These are phyloP conservation scores for Leishmania mexicana DNA, from an alignment of 208 protist genomes.

Conservation along the genomic window DNA sequence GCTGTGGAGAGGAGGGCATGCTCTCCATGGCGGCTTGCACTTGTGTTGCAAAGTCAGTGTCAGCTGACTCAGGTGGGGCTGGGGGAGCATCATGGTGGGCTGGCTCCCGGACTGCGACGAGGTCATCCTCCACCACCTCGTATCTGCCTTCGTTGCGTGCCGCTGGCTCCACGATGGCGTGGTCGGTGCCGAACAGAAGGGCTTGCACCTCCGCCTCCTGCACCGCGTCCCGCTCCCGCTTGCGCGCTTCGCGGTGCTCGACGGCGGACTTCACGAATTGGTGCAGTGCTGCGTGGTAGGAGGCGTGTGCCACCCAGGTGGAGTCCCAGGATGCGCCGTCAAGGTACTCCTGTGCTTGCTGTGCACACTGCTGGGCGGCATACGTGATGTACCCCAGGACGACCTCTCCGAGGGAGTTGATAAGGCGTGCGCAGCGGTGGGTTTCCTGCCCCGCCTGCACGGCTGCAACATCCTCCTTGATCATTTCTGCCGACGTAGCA, in stretches of 20 bases:
- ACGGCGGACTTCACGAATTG: constrained; percentile 31
- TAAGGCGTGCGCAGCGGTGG: constrained; percentile 20
- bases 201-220: constrained; percentile 28
- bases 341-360: constrained; percentile 19
- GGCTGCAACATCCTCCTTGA: neutral
- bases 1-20: constrained; percentile 1
- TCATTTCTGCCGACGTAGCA: constrained; percentile 5
- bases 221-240: constrained; percentile 20
- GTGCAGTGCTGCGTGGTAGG: constrained; percentile 27
- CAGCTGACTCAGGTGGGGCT: neutral
- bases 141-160: neutral
- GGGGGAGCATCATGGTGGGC: neutral
- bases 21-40: constrained; percentile 34
- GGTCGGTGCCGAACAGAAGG: constrained; percentile 30
- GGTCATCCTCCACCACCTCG: neutral
- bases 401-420: constrained; percentile 47
- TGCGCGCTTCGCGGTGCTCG: constrained; percentile 16
- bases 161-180: neutral
- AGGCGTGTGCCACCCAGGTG: constrained; percentile 4
- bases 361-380: constrained; percentile 24
- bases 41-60: constrained; percentile 14
- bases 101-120: neutral
- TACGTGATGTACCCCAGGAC: constrained; percentile 46
- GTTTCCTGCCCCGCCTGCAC: constrained; percentile 5
- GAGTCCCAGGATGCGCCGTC: constrained; percentile 2